Evolutionary conservation across 2,329 filamentous ascomycete genomes (phyloP).

Genomic region (Pseudopithomyces chartarum): DNA sequence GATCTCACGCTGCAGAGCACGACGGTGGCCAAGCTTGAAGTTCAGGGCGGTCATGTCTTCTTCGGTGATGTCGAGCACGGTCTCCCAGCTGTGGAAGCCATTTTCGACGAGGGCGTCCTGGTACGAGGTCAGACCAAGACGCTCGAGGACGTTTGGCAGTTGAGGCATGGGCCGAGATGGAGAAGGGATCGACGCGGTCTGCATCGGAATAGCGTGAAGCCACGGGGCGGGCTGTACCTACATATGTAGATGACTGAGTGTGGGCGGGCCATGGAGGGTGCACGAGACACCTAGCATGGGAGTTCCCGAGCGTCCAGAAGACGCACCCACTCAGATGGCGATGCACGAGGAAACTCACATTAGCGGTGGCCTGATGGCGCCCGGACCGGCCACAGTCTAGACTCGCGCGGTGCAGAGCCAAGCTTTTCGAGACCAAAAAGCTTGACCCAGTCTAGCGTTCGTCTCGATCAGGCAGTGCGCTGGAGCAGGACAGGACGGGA

Average conservation of each 20-base stretch:
- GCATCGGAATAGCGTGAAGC: slow-evolving; percentile 2
- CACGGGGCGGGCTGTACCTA: neutral
- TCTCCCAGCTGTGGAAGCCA: slow-evolving; percentile 46
- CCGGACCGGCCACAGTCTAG: neutral
- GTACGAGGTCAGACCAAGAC: slow-evolving; percentile 38
- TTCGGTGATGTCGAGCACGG: slow-evolving; percentile 48
- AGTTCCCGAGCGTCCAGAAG: neutral
- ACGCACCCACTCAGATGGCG: neutral
- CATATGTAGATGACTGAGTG: neutral
- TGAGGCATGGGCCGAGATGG: slow-evolving; percentile 20
- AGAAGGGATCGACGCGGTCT: slow-evolving; percentile 30
- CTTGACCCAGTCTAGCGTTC: neutral
- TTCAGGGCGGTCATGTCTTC: slow-evolving; percentile 42
- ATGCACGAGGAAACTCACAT: neutral
- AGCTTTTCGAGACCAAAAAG: slow-evolving; percentile 1
- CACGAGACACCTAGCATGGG: slow-evolving; percentile 1
- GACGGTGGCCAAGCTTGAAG: slow-evolving; percentile 48
- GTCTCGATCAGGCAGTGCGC: neutral
- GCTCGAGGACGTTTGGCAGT: slow-evolving; percentile 35
- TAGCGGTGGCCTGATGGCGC: slow-evolving; percentile 1
- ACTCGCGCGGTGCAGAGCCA: slow-evolving; percentile 1
- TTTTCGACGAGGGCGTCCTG: slow-evolving; percentile 35
- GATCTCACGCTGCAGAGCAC: slow-evolving; percentile 47
- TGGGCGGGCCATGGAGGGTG: slow-evolving; percentile 1
- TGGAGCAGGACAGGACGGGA: neutral